Evolutionary conservation across 2,329 filamentous ascomycete genomes (phyloP), one percentile per base, ranked within the genome.

Genomic region (Cladorrhinum sp.): DNA sequence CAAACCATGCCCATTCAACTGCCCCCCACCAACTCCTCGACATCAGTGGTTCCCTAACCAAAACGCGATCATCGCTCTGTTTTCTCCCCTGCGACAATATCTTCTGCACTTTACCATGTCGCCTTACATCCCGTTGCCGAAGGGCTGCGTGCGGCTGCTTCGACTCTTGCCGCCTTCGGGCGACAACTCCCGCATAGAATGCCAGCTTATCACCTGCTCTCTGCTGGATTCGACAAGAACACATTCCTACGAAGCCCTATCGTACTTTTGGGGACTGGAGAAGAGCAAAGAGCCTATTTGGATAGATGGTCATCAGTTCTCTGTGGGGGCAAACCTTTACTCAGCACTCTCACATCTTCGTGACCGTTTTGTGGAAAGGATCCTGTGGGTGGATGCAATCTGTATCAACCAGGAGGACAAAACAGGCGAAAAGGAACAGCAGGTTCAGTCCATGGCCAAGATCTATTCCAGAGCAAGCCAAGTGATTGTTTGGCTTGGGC

Each of bases 361-460:
- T 9, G 29, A 57, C 36, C 23, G 53, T 16, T 51, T 51, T n/a
- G 5, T 60, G 18, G 58, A 60, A 45, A 18, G 58, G 27, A 32
- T 60, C 22, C 10, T 60, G 10, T 60, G 58, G 58, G 45, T 53
- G 27, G 58, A 60, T 57, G 58, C 58, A n/a, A n/a, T n/a, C n/a
- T n/a, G n/a, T n/a, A n/a, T n/a, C 24, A 49, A 56, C 27, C 56
- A 52, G 22, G 57, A 56, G 12, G 54, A 59, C 57, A 50, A 59
- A 7, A 41, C n/a, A 45, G 23, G 36, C 16, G 58, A 56, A 22
- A 27, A 51, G 3, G 29, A 50, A 32, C 51, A 60, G 27, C 51
- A 59, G 32, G 53, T 60, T 48, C 58, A 41, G 53, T 57, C 51
- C 10, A 61, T 61, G 59, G 49, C 53, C 2, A 61, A 52, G 53